Conservation (phyloP, 1,284 basidiomycete genomes). For the Cryptococcus hybrid region DNA sequence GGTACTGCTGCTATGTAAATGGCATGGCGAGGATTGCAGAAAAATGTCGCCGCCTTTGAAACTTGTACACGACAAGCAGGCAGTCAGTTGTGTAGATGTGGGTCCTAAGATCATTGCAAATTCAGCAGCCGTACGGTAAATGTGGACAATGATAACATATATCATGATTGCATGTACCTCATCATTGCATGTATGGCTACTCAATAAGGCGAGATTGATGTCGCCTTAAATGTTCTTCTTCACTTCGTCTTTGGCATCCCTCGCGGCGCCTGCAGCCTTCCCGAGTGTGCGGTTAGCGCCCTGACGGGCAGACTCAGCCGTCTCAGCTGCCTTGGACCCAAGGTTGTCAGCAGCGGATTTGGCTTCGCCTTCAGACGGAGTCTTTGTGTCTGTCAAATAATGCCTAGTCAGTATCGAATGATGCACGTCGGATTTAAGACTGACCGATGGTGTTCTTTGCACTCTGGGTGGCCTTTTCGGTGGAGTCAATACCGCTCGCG, state of each 20-base stretch:
- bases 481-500: slow-evolving; percentile 27
- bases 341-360: slow-evolving; percentile 9
- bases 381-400: slow-evolving; percentile 9
- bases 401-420: background rate
- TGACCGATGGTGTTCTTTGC: slow-evolving; percentile 26
- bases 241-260: slow-evolving; percentile 28
- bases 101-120: too few relatives aligned
- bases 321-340: slow-evolving; percentile 14
- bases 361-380: slow-evolving; percentile 15
- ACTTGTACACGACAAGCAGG: too few relatives aligned
- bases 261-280: slow-evolving; percentile 18
- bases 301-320: slow-evolving; percentile 20
- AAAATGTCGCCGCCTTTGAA: too few relatives aligned
- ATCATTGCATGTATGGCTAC: background rate
- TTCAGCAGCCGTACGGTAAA: too few relatives aligned
- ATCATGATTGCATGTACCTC: background rate
- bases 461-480: slow-evolving; percentile 17
- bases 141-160: background rate
- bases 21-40: too few relatives aligned
- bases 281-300: slow-evolving; percentile 23
- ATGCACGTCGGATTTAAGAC: slow-evolving; percentile 4
- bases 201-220: background rate
- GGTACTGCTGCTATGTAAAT: too few relatives aligned
- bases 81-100: too few relatives aligned
- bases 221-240: slow-evolving; percentile 23